Evolutionary conservation across 2,329 filamentous ascomycete species (phyloP).

Genomic region (Didymella segeticola): DNA sequence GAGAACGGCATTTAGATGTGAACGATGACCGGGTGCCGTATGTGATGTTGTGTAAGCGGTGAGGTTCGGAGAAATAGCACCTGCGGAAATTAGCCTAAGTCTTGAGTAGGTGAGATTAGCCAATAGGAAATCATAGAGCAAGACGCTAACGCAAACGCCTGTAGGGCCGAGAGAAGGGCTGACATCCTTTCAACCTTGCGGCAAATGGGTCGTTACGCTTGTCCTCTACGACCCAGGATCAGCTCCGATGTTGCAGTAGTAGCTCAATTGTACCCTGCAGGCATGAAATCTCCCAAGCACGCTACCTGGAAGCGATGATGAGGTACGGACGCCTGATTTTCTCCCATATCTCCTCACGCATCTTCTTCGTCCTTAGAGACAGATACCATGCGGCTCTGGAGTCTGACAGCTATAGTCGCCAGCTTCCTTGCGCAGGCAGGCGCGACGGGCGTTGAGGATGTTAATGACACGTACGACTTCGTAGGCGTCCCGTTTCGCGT

Average conservation of each 20-base stretch:
- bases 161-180: constrained; percentile 1
- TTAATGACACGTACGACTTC: constrained; percentile 5
- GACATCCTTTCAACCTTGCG: not conserved
- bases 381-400: constrained; percentile 8
- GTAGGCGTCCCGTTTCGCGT: not conserved
- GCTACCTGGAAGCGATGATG: not conserved
- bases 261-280: not conserved
- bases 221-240: constrained; percentile 3
- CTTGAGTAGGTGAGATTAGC: not conserved
- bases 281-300: not conserved
- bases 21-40: too few relatives aligned
- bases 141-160: constrained; percentile 1
- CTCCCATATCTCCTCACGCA: not conserved
- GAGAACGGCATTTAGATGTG: too few relatives aligned
- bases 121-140: not conserved
- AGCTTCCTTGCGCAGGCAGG: not conserved
- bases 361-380: not conserved
- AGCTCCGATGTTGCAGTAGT: constrained; percentile 6
- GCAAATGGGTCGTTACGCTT: constrained; percentile 2
- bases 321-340: not conserved
- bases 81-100: constrained; percentile 5
- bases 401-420: not conserved
- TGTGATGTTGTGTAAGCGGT: not conserved
- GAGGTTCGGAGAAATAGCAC: not conserved
- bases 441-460: not conserved